A percentile compares a stretch with the other conserved stretches of the same genome.
phyloP scores from a whole-genome alignment of 73 alveolate genomes.

The Uronychia setigera region DNA sequence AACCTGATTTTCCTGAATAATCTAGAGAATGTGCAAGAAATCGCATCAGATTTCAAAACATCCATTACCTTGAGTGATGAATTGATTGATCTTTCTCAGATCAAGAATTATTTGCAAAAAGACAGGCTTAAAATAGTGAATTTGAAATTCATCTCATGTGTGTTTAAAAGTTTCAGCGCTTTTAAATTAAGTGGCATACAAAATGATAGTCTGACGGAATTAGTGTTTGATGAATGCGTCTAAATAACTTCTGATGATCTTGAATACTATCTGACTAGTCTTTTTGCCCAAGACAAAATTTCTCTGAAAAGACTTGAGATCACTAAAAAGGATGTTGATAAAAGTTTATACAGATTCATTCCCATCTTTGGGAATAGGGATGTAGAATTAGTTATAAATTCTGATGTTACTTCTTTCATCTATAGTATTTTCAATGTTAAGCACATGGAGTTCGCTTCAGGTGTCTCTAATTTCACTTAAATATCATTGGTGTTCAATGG shows the following conservation, averaged over 20 bases:
- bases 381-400: too few species aligned
- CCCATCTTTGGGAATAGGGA: too few species aligned
- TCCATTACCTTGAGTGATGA: background rate
- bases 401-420: too few species aligned
- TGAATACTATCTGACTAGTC: background rate
- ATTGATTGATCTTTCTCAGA: background rate
- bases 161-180: background rate
- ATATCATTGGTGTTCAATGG: too few species aligned
- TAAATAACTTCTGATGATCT: background rate
- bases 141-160: background rate
- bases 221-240: background rate
- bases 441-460: too few species aligned
- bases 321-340: background rate
- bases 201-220: background rate
- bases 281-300: background rate
- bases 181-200: background rate
- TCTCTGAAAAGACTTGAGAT: background rate
- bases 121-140: background rate
- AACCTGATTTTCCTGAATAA: background rate
- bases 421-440: too few species aligned
- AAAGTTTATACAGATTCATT: background rate
- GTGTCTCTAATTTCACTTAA: too few species aligned
- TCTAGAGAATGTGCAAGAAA: background rate
- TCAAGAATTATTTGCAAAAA: background rate
- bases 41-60: background rate